phyloP scores from a whole-genome alignment of 2,329 filamentous ascomycete genomes.

The Diaporthe sp. region DNA sequence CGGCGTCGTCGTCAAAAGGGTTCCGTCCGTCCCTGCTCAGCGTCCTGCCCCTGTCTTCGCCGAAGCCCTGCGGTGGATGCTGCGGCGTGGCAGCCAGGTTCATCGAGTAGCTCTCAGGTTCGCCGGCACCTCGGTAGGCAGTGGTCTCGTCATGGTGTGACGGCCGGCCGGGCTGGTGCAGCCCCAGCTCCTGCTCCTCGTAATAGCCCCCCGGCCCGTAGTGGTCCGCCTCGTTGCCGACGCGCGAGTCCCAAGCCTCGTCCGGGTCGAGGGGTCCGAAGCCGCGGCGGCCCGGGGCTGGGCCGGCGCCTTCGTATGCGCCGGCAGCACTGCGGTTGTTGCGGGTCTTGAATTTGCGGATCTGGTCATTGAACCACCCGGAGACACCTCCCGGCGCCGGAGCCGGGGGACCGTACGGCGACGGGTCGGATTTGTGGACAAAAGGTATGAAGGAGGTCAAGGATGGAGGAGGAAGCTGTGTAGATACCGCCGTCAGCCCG shows the following conservation, averaged over 20 bases:
- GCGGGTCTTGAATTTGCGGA: conserved; percentile 72
- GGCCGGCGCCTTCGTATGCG: conserved; percentile 71
- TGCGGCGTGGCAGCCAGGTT: conserved; percentile 54
- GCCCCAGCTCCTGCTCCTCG: conserved; percentile 80
- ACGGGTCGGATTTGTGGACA: conserved; percentile 55
- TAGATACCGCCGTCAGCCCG: conserved; percentile 20
- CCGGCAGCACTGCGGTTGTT: conserved; percentile 74
- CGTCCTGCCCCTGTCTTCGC: conserved; percentile 52
- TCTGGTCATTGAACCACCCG: conserved; percentile 78
- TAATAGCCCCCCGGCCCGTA: conserved; percentile 73
- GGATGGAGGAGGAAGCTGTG: conserved; percentile 75
- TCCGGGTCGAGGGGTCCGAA: conserved; percentile 82
- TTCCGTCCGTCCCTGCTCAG: conserved; percentile 60
- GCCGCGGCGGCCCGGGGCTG: conserved; percentile 58
- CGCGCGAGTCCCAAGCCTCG: conserved; percentile 85
- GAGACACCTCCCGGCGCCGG: conserved; percentile 70
- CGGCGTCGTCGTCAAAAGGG: conserved; percentile 76
- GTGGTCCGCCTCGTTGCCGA: conserved; percentile 77
- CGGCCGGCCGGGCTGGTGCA: conserved; percentile 68
- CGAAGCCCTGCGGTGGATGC: conserved; percentile 43
- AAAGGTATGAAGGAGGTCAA: conserved; percentile 79
- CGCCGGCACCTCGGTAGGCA: conserved; percentile 45
- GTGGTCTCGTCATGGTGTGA: conserved; percentile 49
- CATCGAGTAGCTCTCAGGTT: conserved; percentile 56
- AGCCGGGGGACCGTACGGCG: conserved; percentile 60